Evolutionary conservation across 2,329 filamentous ascomycete genomes (phyloP), one percentile per base, ranked within the genome.

Genomic region (Hansfordia pulvinata): DNA sequence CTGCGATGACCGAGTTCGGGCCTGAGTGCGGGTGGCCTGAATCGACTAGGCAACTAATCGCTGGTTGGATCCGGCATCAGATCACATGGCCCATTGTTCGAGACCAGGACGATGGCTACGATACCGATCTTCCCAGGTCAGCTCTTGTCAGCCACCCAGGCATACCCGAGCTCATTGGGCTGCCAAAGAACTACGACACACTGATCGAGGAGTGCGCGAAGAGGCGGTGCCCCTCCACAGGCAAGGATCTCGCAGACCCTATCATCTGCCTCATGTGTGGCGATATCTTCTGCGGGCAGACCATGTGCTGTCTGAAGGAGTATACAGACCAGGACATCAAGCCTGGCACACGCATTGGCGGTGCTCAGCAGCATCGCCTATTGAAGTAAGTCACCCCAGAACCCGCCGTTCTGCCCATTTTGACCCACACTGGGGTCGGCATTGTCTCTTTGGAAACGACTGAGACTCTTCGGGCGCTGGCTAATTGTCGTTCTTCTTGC

Each of bases 271-370:
- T 98, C 20, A 84, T 94, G 56, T 98, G 90, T 46, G 88, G 90
- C 18, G 85, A 86, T n/a, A 83, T 98, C 20, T 88, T 94, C 53
- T 98, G 90, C 54, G 84, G 80, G 8, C 90, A 98, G 58, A 84
- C 80, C 23, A 78, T 86, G 24, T 98, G 90, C 56, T 98, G 90
- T 49, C 72, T 82, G 44, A 75, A 74, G 40, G 62, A 72, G 32
- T 69, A 69, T 30, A 54, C 52, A 23, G 52, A 58, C 38, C 51
- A 41, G 20, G 48, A 46, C 10, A 49, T 55, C 23, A 58, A 56
- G 28, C 42, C 47, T 6, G 37, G 49, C 27, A 59, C 49, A 27
- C 55, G 64, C 36, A 69, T 83, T 33, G 86, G 86, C 23, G 86
- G 92, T 17, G 88, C 82, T 36, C 86, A 88, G 51, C 83, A 92